Base-by-base conservation (phyloP, 768 basidiomycete genomes). In the Collybia nuda region DNA sequence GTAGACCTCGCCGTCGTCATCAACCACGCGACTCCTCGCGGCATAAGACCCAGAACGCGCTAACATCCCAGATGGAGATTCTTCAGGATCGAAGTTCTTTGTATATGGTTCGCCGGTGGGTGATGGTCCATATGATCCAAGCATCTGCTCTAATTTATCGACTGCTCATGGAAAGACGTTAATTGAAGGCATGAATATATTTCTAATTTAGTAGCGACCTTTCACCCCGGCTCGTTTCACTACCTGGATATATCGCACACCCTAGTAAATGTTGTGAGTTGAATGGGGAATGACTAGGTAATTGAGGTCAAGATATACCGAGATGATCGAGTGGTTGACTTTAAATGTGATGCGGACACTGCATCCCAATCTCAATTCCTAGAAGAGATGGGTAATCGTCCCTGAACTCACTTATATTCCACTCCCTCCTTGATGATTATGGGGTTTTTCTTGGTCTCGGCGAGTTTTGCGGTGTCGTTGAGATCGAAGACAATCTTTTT, bases 131-230 rank as follows among this genome's bases (percentile, higher is more conserved):
- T 93, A 97, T 2, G 92, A 94, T 15, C 96, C 96, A 18, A 98
- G 79, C 96, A 98, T 98, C 59, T 88, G 81, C 63, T 95, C 93
- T 60, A 91, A 66, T 67, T 88, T 96, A 69, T 96, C 96, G 60
- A 96, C 94, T 94, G 62, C 36, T 21, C 9, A 22, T 48, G 28
- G 17, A 49, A 5, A 15, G 19, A 14, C 41, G 32, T 49, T 6
- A 40, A 32, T 32, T 11, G 7, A 3, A 11, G 3, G 3, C 32
- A 32, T 32, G 32, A 43, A 23, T 37, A 24, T 17, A 9, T 2
- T 52, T 24, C 14, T 5, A 22, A 8, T 32, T n/a, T 32, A 23
- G 23, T 47, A 36, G 54, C 56, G 56, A 92, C 94, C 88, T 68
- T 73, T 85, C 28, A 95, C 26, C 6, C 89, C 86, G 2, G 82